These are phyloP conservation scores for Candida coquimbonensis DNA, from an alignment of 805 yeast genomes.

Conservation along the genomic window DNA sequence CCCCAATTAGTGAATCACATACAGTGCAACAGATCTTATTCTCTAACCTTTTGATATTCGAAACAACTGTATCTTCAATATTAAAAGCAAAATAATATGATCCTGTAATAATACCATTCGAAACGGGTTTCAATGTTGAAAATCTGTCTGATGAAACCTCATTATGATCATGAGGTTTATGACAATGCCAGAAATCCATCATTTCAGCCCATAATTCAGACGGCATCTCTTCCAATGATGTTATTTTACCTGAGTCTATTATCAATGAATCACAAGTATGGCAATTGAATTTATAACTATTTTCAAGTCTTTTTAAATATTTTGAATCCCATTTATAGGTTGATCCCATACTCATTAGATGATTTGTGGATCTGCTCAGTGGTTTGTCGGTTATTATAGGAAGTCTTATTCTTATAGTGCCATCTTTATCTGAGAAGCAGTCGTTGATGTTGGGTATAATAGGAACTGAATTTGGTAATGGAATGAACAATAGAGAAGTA, in stretches of 20 bases:
- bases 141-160: constrained; percentile 23
- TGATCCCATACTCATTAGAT: constrained; percentile 17
- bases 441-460: not conserved
- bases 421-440: not conserved
- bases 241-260: constrained; percentile 26
- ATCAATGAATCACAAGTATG: constrained; percentile 24
- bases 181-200: constrained; percentile 98
- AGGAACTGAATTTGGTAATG: constrained; percentile 5
- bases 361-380: constrained; percentile 14
- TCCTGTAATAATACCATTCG: constrained; percentile 44
- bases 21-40: constrained; percentile 25
- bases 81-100: constrained; percentile 39
- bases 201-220: constrained; percentile 90
- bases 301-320: constrained; percentile 27
- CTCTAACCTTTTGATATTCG: constrained; percentile 5
- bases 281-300: constrained; percentile 28
- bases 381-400: constrained; percentile 2
- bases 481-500: constrained; percentile 1
- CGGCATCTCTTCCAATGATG: constrained; percentile 59
- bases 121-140: constrained; percentile 38
- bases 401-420: constrained; percentile 9
- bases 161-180: constrained; percentile 49
- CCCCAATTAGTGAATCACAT: constrained; percentile 38
- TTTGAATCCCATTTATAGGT: constrained; percentile 36
- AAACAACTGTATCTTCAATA: constrained; percentile 3